Conservation (phyloP, 108 stramenopile species). For the Parmales sp. region DNA sequence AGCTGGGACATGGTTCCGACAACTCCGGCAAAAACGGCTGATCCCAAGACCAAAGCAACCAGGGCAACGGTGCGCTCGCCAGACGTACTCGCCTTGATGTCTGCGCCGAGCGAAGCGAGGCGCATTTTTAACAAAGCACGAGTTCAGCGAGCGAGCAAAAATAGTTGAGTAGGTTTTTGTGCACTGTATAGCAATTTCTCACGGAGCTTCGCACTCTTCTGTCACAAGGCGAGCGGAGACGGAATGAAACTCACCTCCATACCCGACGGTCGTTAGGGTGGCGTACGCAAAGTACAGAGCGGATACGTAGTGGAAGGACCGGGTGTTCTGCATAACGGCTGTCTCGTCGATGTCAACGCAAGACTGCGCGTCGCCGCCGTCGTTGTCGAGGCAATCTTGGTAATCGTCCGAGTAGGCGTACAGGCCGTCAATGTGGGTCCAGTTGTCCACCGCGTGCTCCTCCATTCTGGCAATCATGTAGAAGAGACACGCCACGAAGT, state of each 20-base stretch:
- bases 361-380: neutral
- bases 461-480: neutral
- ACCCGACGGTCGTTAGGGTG: conserved; percentile 26
- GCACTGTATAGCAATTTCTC: too few relatives aligned
- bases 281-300: conserved; percentile 23
- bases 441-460: neutral
- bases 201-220: too few relatives aligned
- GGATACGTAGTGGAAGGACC: too few relatives aligned
- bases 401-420: neutral
- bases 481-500: conserved; percentile 5
- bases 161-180: too few relatives aligned
- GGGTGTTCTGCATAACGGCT: too few relatives aligned
- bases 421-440: neutral
- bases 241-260: too few relatives aligned
- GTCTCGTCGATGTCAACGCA: neutral
- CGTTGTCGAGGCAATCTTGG: neutral
- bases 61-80: conserved; percentile 2
- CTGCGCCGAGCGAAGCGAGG: too few relatives aligned
- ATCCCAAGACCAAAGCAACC: conserved; percentile 10
- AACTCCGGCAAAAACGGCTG: conserved; percentile 17
- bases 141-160: too few relatives aligned
- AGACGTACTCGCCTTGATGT: conserved; percentile 12
- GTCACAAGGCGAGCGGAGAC: too few relatives aligned
- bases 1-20: conserved; percentile 14
- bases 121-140: too few relatives aligned